Evolutionary conservation across 2,329 filamentous ascomycete species (phyloP), one percentile per base, ranked within the genome.

Genomic region (Colletotrichum tamarilloi): DNA sequence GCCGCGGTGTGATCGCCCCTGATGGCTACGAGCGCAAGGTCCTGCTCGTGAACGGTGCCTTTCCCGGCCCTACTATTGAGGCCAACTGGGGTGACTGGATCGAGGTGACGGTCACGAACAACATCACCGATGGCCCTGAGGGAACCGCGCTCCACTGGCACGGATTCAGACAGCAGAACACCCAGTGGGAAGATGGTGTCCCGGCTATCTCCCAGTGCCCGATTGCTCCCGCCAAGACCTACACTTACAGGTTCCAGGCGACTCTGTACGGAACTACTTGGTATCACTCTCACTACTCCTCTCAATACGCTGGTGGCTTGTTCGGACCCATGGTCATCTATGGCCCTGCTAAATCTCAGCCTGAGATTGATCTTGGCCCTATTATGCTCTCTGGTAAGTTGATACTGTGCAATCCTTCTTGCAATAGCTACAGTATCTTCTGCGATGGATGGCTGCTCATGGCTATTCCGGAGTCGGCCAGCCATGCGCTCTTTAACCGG

Each of bases 91-190:
- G 90, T 52, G 90, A 92, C 77, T 88, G 82, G 30, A 86, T 91
- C 58, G 83, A 93, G 67, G 89, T 94, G 56, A 91, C 90, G 35
- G 87, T 95, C 68, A 87, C 90, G 81, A 97, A 97, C 81, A 88
- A 91, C 62, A 89, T 95, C 14, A 88, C 76, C 73, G 81, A 79
- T 1, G 83, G 58, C 75, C 85, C 77, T 77, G 91, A 80, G 82
- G 88, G 88, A 12, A 82, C 85, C 0, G 77, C 84, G 3, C 80
- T 90, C 4, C 88, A 90, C 78, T 89, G 87, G 86, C 88, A 90
- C 72, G 88, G 88, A 0, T 85, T 90, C 67, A 81, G 86, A 1
- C 87, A 89, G 73, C 82, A 82, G 1, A 79, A 78, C 1, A 89
- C 83, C 1, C 85, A 87, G 1, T 86, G 88, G 82, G 85, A 90